Evolutionary conservation across 2,329 filamentous ascomycete species (phyloP), one percentile per base, ranked within the genome.

Genomic region (Metarhizium album): DNA sequence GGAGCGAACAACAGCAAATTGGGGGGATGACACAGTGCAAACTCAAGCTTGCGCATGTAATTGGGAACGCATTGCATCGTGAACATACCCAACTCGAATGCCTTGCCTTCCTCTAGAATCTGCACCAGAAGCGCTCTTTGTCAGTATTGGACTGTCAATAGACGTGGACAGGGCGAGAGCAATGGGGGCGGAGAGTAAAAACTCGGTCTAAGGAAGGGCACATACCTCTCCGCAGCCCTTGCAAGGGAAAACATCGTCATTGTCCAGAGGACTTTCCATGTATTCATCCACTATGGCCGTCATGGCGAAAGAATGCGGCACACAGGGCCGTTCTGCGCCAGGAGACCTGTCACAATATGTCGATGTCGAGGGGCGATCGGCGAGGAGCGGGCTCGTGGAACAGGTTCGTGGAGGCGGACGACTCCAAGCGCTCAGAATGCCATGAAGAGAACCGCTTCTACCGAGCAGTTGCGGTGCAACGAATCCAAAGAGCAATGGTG

Each of bases 81-180:
- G 27, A 52, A 74, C 77, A 52, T 75, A 97, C 91, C 90, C 62
- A 98, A 79, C 73, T 98, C 93, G 63, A 95, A 98, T 48, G 93
- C 93, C 71, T 97, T 97, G 61, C 93, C 93, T 76, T 98, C 93
- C 70, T 98, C 93, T 20, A 98, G 79, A 59, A 97, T 95, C 90
- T 96, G 51, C 22, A 55, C 35, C 45, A 47, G 33, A 52, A 29
- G 46, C 46, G 47, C 45, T 50, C 45, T 48, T 49, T 38, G 46
- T 48, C 52, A 54, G 29, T 18, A 23, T 11, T 23, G n/a, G 5
- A 40, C 22, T 37, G 31, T 9, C 20, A 31, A 45, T 14, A 43
- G 40, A 9, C 11, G 13, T 43, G 20, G 40, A n/a, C 40, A 13
- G 40, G 24, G 16, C 18, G 22, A 24, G 40, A 24, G 22, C 14